Percentiles rank a stretch among this genome's conserved stretches.
Evolutionary conservation across 352 stramenopile species (phyloP).

Genomic region (Phytophthora megakarya): DNA sequence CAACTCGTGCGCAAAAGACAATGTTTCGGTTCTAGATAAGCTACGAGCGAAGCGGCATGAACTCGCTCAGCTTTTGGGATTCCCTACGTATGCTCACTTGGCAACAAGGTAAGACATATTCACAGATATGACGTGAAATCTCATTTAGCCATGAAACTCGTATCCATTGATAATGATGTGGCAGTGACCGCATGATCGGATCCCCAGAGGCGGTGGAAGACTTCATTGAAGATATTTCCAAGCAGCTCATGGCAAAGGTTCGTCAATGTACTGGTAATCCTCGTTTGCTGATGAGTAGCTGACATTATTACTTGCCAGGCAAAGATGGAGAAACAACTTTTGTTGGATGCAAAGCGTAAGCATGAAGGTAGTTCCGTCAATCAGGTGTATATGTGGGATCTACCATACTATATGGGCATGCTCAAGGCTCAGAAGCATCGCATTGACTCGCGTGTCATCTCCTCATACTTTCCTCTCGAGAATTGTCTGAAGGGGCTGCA

Average conservation of each 20-base stretch:
- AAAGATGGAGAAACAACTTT: slow-evolving; percentile 54
- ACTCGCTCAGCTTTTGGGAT: slow-evolving; percentile 89
- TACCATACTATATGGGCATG: slow-evolving; percentile 94
- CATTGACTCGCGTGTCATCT: slow-evolving; percentile 82
- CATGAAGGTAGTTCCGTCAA: slow-evolving; percentile 51
- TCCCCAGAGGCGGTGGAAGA: slow-evolving; percentile 63
- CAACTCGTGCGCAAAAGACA: slow-evolving; percentile 84
- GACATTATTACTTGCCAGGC: slow-evolving; percentile 37
- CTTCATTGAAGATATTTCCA: slow-evolving; percentile 71
- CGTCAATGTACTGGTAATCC: slow-evolving; percentile 1
- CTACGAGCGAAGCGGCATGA: slow-evolving; percentile 88
- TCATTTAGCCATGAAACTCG: slow-evolving; percentile 8
- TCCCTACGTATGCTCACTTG: slow-evolving; percentile 90
- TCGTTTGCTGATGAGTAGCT: background rate
- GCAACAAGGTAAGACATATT: slow-evolving; percentile 82
- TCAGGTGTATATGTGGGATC: slow-evolving; percentile 93
- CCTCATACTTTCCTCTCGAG: slow-evolving; percentile 91
- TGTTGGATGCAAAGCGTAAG: slow-evolving; percentile 66
- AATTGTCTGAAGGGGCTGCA: slow-evolving; percentile 92
- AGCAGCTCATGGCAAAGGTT: slow-evolving; percentile 77
- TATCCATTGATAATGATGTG: slow-evolving; percentile 3
- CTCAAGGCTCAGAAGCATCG: slow-evolving; percentile 73
- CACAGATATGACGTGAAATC: background rate
- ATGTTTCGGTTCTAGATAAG: slow-evolving; percentile 82
- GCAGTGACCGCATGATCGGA: slow-evolving; percentile 87